phyloP scores from a whole-genome alignment of 192 early-diverging fungal species.

The Entomortierella parvispora region DNA sequence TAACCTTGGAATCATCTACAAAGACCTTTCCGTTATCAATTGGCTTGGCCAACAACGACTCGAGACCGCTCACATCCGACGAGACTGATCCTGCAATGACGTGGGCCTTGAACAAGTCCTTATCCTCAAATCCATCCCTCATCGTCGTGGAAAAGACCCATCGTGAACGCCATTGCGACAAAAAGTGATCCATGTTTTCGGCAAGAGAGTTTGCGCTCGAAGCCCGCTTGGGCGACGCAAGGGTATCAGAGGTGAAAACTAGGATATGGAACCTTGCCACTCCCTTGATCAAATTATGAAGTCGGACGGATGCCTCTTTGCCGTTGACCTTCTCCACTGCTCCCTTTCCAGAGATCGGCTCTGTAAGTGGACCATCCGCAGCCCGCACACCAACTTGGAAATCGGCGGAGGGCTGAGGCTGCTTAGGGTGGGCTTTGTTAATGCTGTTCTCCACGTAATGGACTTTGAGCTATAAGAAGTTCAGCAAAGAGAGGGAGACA shows the following conservation, averaged over 20 bases:
- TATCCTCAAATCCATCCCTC: slow-evolving; percentile 18
- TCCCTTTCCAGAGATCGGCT: not conserved
- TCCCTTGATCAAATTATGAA: slow-evolving; percentile 12
- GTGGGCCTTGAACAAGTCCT: slow-evolving; percentile 27
- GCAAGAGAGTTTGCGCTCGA: not conserved
- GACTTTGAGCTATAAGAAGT: slow-evolving; percentile 26
- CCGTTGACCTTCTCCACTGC: too few species aligned
- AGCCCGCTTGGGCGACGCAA: not conserved
- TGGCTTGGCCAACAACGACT: too few species aligned
- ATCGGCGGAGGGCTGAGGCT: not conserved
- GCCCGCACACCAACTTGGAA: slow-evolving; percentile 26
- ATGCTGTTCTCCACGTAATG: slow-evolving; percentile 13
- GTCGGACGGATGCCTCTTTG: not conserved
- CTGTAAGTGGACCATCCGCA: not conserved
- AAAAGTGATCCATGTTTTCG: slow-evolving; percentile 5
- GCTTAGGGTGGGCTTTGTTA: slow-evolving; percentile 3
- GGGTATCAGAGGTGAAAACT: slow-evolving; percentile 20
- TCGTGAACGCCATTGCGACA: slow-evolving; percentile 6
- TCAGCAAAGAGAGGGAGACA: too few species aligned
- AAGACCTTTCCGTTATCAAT: too few species aligned
- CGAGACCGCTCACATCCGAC: too few species aligned
- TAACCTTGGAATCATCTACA: too few species aligned
- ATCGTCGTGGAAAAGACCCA: slow-evolving; percentile 16
- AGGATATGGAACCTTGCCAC: slow-evolving; percentile 34
- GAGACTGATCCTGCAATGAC: slow-evolving; percentile 8